Conservation (phyloP, 23 red algal genomes). For the Gracilaria domingensis region DNA sequence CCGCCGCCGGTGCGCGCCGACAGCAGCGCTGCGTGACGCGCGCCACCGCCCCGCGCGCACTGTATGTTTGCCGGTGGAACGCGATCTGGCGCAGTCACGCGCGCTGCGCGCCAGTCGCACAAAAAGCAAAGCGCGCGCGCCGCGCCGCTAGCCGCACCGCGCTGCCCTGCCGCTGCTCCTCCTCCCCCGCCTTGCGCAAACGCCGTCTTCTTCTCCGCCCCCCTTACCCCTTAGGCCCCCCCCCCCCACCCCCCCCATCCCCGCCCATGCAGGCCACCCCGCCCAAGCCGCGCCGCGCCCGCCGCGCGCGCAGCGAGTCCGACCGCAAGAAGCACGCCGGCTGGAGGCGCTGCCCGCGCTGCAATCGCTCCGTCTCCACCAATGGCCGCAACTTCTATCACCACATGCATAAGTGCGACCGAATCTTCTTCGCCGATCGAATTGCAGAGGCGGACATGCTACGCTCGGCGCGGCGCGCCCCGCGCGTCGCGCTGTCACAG, state of each 20-base stretch:
- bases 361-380: conserved; percentile 49
- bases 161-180: background rate
- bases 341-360: conserved; percentile 60
- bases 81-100: conserved; percentile 13
- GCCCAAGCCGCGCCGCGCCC: background rate
- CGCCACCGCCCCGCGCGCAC: background rate
- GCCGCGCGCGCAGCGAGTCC: conserved; percentile 37
- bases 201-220: background rate
- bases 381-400: conserved; percentile 77
- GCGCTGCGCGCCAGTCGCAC: background rate
- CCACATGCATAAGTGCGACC: conserved; percentile 80
- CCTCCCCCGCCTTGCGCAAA: background rate
- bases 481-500: conserved; percentile 46
- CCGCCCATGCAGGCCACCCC: background rate
- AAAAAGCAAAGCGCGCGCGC: background rate
- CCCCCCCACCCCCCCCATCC: background rate
- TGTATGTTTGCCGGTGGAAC: conserved; percentile 24
- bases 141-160: too few relatives aligned
- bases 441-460: conserved; percentile 28
- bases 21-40: background rate
- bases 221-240: background rate
- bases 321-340: conserved; percentile 77
- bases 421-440: conserved; percentile 58
- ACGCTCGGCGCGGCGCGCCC: conserved; percentile 14
- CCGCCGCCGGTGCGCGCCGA: background rate